These are phyloP conservation scores for Plasmodium ovale DNA, from an alignment of 169 alveolate genomes.

Conservation along the genomic window DNA sequence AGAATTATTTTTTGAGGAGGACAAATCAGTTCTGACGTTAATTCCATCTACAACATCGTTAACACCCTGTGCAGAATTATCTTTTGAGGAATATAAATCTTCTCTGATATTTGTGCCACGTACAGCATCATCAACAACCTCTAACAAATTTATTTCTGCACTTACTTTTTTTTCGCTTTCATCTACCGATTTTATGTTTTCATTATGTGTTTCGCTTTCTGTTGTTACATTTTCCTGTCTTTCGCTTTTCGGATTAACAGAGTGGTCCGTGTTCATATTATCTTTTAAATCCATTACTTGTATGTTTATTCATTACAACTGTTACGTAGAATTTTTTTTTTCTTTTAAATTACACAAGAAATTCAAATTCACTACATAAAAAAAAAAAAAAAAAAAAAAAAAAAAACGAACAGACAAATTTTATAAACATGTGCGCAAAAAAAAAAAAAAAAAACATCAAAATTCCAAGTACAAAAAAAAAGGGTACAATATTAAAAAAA, in stretches of 20 bases:
- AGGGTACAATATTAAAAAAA: conserved; percentile 29
- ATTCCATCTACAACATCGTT: too few species aligned
- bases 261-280: conserved; percentile 20
- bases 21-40: too few species aligned
- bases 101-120: neutral
- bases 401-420: conserved; percentile 13
- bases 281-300: conserved; percentile 48
- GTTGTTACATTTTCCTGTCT: conserved; percentile 27
- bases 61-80: too few species aligned
- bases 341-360: too few species aligned
- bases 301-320: conserved; percentile 48
- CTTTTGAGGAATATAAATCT: too few species aligned
- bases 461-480: conserved; percentile 29
- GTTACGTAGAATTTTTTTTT: conserved; percentile 17
- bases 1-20: conserved; percentile 12
- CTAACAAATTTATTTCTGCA: conserved; percentile 12
- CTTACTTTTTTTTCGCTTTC: conserved; percentile 22
- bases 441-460: conserved; percentile 51
- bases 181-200: conserved; percentile 20
- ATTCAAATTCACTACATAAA: conserved; percentile 3
- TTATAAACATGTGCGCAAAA: conserved; percentile 29
- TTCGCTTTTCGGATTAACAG: conserved; percentile 36
- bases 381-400: conserved; percentile 21
- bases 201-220: conserved; percentile 15
- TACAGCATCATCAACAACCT: conserved; percentile 26